Base-by-base conservation (phyloP, 805 yeast species). In the Candida silvatica region DNA sequence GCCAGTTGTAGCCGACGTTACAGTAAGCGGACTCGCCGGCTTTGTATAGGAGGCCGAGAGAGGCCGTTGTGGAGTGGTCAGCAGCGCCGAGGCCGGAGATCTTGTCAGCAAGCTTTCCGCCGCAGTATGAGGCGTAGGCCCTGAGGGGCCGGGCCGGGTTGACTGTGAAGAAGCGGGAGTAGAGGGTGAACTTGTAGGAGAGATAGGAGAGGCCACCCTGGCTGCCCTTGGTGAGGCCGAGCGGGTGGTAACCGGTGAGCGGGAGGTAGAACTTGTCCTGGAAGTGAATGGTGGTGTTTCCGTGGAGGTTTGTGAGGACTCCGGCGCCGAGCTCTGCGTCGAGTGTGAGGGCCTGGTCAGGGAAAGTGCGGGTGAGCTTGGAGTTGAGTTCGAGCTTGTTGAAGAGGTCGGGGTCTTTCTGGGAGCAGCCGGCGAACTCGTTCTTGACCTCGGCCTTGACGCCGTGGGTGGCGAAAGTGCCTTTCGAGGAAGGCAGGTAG, bases 181-280 rank as follows among this genome's bases (percentile, higher is more conserved):
- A 73, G n/a, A 80, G 19, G 27, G 43, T 37, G 18, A 49, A 9
- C 23, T 44, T 45, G 30, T 40, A 49, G 3, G 42, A 38, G n/a
- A 43, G 33, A 38, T 44, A 48, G 37, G 65, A 68, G 26, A 40
- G 29, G 11, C 52, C 51, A 12, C 49, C 52, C 12, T 43, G 27
- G 23, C 20, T 12, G 6, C n/a, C 7, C 7, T 16, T 16, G 14
- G 6, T 19, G n/a, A 33, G 18, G 17, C 36, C 36, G 15, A 33
- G 14, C 19, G 31, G 20, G 20, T 25, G 20, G 25, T 33, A 33
- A 11, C 36, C 36, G 8, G 14, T 27, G 14, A 33, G 9, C 9
- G 31, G 19, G 18, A 33, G 20, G 49, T 78, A 84, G 53, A 88
- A 90, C 43, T 83, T 70, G 55, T 90, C 98, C 51, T 79, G 69